A percentile compares a stretch with the other conserved stretches of the same genome.
phyloP scores from a whole-genome alignment of 495 filamentous ascomycete genomes.

The Collariella sp. region DNA sequence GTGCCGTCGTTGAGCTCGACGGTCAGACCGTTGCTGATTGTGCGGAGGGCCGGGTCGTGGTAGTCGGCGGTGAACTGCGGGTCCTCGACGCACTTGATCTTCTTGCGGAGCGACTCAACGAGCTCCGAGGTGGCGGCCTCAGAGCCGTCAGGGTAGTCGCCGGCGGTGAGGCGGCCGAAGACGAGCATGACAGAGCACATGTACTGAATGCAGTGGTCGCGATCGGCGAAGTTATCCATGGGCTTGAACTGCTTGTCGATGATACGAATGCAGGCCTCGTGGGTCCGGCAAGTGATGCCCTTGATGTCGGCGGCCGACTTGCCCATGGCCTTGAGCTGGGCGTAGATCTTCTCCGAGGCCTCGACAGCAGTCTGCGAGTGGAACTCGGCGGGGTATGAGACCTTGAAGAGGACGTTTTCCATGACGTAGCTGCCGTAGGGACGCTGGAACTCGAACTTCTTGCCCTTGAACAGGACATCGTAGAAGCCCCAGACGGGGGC shows the following conservation, averaged over 20 bases:
- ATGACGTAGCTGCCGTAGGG: slow-evolving; percentile 97
- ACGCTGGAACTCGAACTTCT: slow-evolving; percentile 91
- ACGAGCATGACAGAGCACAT: slow-evolving; percentile 95
- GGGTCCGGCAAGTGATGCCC: slow-evolving; percentile 83
- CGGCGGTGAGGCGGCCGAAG: slow-evolving; percentile 83
- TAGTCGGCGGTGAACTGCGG: slow-evolving; percentile 89
- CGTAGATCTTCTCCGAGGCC: slow-evolving; percentile 78
- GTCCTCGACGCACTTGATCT: slow-evolving; percentile 93
- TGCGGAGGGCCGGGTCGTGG: slow-evolving; percentile 84
- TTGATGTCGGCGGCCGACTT: slow-evolving; percentile 95
- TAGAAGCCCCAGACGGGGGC: slow-evolving; percentile 98
- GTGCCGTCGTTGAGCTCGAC: slow-evolving; percentile 93
- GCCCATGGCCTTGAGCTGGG: slow-evolving; percentile 69
- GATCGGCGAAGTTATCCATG: slow-evolving; percentile 99
- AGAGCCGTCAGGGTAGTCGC: slow-evolving; percentile 82
- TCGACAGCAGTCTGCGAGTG: slow-evolving; percentile 98
- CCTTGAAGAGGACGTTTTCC: slow-evolving; percentile 99
- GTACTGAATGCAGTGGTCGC: slow-evolving; percentile 99
- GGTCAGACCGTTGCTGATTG: slow-evolving; percentile 91
- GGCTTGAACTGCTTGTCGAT: slow-evolving; percentile 99
- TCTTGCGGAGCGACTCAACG: slow-evolving; percentile 79
- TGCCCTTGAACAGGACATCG: slow-evolving; percentile 92
- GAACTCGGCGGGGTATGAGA: slow-evolving; percentile 97
- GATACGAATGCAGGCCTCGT: slow-evolving; percentile 96
- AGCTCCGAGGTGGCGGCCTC: slow-evolving; percentile 86